Evolutionary conservation across 2,329 filamentous ascomycete species (phyloP).

Genomic region (Cercospora sojina): DNA sequence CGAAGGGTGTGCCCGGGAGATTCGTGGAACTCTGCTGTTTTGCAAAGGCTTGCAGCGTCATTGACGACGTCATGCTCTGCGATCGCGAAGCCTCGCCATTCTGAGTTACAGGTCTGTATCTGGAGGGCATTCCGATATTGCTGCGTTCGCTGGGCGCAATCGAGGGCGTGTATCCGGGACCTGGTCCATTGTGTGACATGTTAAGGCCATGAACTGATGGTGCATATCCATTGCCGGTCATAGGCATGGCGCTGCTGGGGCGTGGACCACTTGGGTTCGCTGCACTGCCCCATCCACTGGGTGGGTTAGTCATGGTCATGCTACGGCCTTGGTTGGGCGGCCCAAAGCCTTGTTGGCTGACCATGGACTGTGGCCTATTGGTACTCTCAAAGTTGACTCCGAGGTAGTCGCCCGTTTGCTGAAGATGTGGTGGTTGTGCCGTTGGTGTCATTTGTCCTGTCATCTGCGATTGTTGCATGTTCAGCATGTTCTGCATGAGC

Average conservation of each 20-base stretch:
- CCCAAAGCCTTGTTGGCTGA: slow-evolving; percentile 33
- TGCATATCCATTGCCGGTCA: slow-evolving; percentile 28
- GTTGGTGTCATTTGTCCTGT: slow-evolving; percentile 19
- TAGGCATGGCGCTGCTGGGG: slow-evolving; percentile 39
- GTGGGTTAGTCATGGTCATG: slow-evolving; percentile 80
- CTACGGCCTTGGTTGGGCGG: slow-evolving; percentile 52
- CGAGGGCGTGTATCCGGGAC: slow-evolving; percentile 73
- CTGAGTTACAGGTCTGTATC: slow-evolving; percentile 79
- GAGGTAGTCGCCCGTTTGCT: slow-evolving; percentile 28
- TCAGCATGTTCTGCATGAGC: slow-evolving; percentile 42
- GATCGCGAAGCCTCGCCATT: slow-evolving; percentile 40
- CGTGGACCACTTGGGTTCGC: slow-evolving; percentile 46
- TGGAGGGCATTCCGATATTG: slow-evolving; percentile 83
- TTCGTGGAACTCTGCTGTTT: slow-evolving; percentile 29
- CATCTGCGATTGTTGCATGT: slow-evolving; percentile 39
- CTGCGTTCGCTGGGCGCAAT: slow-evolving; percentile 95
- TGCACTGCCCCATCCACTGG: slow-evolving; percentile 34
- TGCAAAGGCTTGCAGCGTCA: slow-evolving; percentile 33
- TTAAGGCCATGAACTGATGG: slow-evolving; percentile 42
- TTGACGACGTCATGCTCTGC: slow-evolving; percentile 38
- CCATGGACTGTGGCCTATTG: slow-evolving; percentile 48
- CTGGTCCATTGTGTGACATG: slow-evolving; percentile 39
- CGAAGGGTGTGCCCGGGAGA: slow-evolving; percentile 25
- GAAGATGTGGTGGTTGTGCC: slow-evolving; percentile 15
- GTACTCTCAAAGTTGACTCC: slow-evolving; percentile 25